Evolutionary conservation across 2,329 filamentous ascomycete species (phyloP), one percentile per base, ranked within the genome.

Genomic region (Alternaria tenuissima): DNA sequence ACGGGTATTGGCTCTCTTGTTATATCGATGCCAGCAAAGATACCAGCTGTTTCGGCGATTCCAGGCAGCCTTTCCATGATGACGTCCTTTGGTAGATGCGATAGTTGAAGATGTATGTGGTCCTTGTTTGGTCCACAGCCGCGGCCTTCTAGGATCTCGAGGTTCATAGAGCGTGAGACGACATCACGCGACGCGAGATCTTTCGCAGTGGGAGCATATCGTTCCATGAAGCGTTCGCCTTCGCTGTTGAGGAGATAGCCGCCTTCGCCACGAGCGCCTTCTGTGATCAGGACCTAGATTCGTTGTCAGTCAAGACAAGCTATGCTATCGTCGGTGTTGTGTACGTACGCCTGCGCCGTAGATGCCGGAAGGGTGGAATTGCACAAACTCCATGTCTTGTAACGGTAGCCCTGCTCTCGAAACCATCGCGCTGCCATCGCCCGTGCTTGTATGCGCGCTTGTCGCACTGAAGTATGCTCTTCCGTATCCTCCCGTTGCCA

Each of bases 311-410:
- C 1, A 0, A 4, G 2, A 16, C 3, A 6, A 8, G 9, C 1
- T 7, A 9, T 46, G 8, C 0, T 32, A 3, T 36, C 7, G 34
- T 11, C 26, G 7, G 7, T 9, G 32, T 1, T 5, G 6, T 30
- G 12, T 3, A 65, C 67, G 0, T 53, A 83, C 81, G 14, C 82
- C 82, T 24, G 82, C 82, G 26, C 82, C 82, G 59, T 84, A 84
- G 39, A 84, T 84, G 5, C 82, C 82, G 36, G 80, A 80, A 1
- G 82, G 82, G 63, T 84, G 82, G 55, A 84, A 84, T 58, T 84
- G 82, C 3, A 84, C 81, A 59, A 84, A 84, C 59, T 84, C 82
- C 75, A 84, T 81, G 63, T 84, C 82, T 64, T 84, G 82, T 44
- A 83, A 79, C 1, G 82, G 81, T 5, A 84, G 69, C 8, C 82